A percentile compares a stretch with the other conserved stretches of the same genome.
Conservation (phyloP, 495 filamentous ascomycete genomes). For the Letharia columbiana region DNA sequence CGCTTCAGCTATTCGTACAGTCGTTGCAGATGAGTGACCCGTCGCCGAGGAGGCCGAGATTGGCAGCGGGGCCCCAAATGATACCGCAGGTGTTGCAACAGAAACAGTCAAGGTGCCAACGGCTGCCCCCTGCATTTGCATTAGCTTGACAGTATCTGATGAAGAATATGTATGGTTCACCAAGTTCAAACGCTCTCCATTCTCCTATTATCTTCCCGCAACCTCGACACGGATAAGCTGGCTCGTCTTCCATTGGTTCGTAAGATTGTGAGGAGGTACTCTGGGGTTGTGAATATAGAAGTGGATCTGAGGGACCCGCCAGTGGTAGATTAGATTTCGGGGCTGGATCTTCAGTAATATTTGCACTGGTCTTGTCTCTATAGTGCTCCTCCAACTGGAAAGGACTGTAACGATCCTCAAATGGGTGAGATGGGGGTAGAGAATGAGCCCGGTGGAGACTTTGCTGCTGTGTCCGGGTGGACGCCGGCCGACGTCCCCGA, state of each 20-base stretch:
- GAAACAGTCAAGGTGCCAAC: slow-evolving; percentile 99
- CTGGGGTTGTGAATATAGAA: neutral
- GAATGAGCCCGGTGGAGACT: neutral
- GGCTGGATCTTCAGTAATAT: neutral
- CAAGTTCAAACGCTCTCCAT: slow-evolving; percentile 95
- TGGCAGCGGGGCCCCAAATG: slow-evolving; percentile 93
- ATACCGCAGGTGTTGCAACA: slow-evolving; percentile 94
- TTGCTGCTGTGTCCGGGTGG: neutral
- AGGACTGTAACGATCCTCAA: neutral
- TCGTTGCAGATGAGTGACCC: slow-evolving; percentile 98
- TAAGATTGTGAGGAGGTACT: neutral
- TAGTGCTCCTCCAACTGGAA: neutral
- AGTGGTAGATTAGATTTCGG: neutral
- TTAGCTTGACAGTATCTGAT: too few relatives aligned
- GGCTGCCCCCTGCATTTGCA: slow-evolving; percentile 72
- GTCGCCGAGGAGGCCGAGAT: slow-evolving; percentile 92
- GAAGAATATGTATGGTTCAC: slow-evolving; percentile 34
- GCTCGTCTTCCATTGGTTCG: slow-evolving; percentile 52
- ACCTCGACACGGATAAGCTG: slow-evolving; percentile 86
- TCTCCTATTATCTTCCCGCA: slow-evolving; percentile 96
- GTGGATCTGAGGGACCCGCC: neutral
- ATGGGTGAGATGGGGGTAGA: neutral
- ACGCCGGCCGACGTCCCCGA: neutral
- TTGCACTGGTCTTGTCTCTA: neutral
- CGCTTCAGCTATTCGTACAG: slow-evolving; percentile 98